These are phyloP conservation scores for Porodaedalea pini DNA, from an alignment of 1,284 basidiomycete genomes.

Conservation along the genomic window DNA sequence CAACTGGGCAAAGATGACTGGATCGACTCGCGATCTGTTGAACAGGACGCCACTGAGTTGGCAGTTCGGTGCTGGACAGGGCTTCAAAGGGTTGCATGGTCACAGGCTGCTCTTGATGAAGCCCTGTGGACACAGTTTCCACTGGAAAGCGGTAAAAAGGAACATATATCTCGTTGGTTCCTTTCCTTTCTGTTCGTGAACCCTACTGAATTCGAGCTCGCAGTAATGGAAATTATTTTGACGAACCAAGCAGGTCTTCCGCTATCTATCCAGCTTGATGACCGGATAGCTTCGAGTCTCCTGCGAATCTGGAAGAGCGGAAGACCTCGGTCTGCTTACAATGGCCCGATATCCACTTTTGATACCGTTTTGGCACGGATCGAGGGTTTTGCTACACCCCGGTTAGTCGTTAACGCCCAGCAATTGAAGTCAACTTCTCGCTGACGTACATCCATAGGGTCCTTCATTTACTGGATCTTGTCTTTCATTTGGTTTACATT, in stretches of 20 bases:
- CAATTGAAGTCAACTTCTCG: not conserved
- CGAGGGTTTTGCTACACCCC: constrained; percentile 25
- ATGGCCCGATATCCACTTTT: constrained; percentile 27
- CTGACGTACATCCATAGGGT: not conserved
- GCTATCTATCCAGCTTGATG: constrained; percentile 37
- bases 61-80: constrained; percentile 2
- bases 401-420: constrained; percentile 3
- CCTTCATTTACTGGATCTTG: constrained; percentile 15
- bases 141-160: constrained; percentile 5
- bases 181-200: not conserved
- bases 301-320: constrained; percentile 44
- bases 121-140: constrained; percentile 7
- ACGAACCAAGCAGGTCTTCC: constrained; percentile 33
- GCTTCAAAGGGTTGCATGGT: not conserved
- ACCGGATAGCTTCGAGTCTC: constrained; percentile 40
- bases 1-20: not conserved
- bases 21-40: not conserved
- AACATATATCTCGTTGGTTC: constrained; percentile 1
- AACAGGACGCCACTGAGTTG: not conserved
- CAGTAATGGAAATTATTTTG: constrained; percentile 23
- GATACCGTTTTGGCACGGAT: constrained; percentile 29
- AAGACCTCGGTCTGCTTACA: not conserved
- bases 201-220: not conserved
- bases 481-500: constrained; percentile 4
- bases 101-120: constrained; percentile 4